A percentile compares a stretch with the other conserved stretches of the same genome.
Conservation (phyloP, 495 filamentous ascomycete species). For the Chaetomium cochliodes region DNA sequence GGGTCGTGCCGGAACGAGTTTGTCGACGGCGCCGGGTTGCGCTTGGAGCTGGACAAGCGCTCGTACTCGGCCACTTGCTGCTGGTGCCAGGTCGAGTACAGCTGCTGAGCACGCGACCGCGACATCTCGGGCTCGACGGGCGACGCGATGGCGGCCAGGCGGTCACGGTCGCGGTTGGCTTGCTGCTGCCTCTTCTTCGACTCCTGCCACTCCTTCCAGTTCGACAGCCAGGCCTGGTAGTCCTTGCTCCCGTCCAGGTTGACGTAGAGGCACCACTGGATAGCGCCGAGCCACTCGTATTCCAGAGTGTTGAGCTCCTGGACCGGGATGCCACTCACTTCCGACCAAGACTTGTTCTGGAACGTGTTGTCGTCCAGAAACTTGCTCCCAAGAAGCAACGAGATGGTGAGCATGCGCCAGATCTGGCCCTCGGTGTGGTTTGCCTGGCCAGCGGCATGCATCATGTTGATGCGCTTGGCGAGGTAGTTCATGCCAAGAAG, state of each 20-base stretch:
- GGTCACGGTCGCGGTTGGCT: constrained; percentile 47
- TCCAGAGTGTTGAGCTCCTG: constrained; percentile 86
- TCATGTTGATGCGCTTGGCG: constrained; percentile 72
- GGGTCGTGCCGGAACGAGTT: constrained; percentile 52
- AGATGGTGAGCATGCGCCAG: constrained; percentile 87
- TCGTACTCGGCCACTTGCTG: constrained; percentile 54
- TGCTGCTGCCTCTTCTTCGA: constrained; percentile 59
- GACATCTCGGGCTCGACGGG: constrained; percentile 66
- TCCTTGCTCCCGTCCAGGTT: constrained; percentile 79
- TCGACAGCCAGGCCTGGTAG: constrained; percentile 75
- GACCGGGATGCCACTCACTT: constrained; percentile 91
- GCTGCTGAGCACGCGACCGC: constrained; percentile 37
- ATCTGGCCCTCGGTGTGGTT: constrained; percentile 67
- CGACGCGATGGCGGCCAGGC: constrained; percentile 57
- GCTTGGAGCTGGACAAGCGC: constrained; percentile 43
- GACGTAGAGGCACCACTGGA: constrained; percentile 84
- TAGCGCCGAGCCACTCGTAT: constrained; percentile 83
- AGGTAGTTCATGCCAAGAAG: constrained; percentile 90
- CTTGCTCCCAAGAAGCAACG: constrained; percentile 90
- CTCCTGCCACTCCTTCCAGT: constrained; percentile 78
- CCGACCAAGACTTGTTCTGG: constrained; percentile 98
- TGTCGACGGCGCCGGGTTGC: constrained; percentile 44
- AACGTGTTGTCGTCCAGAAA: constrained; percentile 99
- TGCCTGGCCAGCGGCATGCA: constrained; percentile 58
- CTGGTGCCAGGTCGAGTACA: constrained; percentile 53